Conservation (phyloP, 208 protist species). For the Leishmania martiniquensis region DNA sequence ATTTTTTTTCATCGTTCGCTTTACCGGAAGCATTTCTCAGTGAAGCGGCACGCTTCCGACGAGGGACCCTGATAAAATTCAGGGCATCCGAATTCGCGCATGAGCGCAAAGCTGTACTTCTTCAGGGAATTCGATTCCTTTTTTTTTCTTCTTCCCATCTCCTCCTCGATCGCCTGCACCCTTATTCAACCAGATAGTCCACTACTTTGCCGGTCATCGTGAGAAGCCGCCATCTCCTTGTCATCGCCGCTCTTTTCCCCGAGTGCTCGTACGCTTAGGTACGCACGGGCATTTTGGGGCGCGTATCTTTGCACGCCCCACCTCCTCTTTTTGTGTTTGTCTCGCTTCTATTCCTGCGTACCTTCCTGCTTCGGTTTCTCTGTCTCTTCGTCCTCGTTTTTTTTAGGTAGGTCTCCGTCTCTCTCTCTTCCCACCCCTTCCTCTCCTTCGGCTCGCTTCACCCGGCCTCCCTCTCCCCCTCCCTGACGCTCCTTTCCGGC, state of each 20-base stretch:
- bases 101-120: too few relatives aligned
- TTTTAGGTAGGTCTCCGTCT: not conserved
- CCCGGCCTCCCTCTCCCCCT: too few relatives aligned
- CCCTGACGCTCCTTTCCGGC: too few relatives aligned
- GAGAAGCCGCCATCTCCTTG: not conserved
- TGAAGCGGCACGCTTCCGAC: too few relatives aligned
- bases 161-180: not conserved
- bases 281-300: not conserved
- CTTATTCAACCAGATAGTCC: not conserved
- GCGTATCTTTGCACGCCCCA: not conserved
- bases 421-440: not conserved
- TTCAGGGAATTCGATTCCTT: too few relatives aligned
- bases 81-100: too few relatives aligned
- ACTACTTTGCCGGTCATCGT: not conserved
- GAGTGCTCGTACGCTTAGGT: not conserved
- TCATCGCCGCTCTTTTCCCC: not conserved
- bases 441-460: not conserved
- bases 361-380: not conserved
- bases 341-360: not conserved
- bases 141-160: not conserved
- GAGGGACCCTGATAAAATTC: too few relatives aligned
- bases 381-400: not conserved
- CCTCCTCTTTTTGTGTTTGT: not conserved
- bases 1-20: not conserved
- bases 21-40: not conserved